These are phyloP conservation scores for Fraxinus albicans DNA, from an alignment of 305 asterid genomes.

Conservation along the genomic window DNA sequence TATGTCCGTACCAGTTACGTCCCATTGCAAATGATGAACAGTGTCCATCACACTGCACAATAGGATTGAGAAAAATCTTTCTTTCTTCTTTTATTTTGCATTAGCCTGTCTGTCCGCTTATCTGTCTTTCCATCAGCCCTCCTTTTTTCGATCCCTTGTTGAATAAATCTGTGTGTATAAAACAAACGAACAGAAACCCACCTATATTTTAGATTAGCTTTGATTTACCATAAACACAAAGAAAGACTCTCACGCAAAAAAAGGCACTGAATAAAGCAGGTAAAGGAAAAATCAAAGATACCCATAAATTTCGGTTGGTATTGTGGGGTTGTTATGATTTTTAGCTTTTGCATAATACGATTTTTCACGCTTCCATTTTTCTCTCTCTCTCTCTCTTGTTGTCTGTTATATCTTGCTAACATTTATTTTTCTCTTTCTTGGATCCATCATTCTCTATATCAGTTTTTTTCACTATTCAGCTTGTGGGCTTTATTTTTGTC, in stretches of 20 bases:
- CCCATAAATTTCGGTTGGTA: slow-evolving; percentile 57
- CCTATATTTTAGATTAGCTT: neutral
- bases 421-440: slow-evolving; percentile 17
- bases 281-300: slow-evolving; percentile 8
- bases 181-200: neutral
- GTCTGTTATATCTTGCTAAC: neutral
- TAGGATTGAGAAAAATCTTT: neutral
- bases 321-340: slow-evolving; percentile 19
- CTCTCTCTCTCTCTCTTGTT: neutral
- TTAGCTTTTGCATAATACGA: slow-evolving; percentile 20
- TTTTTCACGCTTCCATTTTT: slow-evolving; percentile 3
- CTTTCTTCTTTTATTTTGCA: neutral
- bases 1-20: neutral
- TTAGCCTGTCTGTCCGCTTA: neutral
- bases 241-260: slow-evolving; percentile 28
- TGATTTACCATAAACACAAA: neutral
- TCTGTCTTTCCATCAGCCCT: neutral
- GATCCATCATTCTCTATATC: slow-evolving; percentile 15
- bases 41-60: neutral
- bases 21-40: neutral
- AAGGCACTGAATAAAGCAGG: slow-evolving; percentile 29
- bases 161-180: neutral
- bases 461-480: neutral
- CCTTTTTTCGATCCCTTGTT: neutral
- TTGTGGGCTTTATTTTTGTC: slow-evolving; percentile 14